Base-by-base conservation (phyloP, 768 basidiomycete species). In the Leccinum variicolor region DNA sequence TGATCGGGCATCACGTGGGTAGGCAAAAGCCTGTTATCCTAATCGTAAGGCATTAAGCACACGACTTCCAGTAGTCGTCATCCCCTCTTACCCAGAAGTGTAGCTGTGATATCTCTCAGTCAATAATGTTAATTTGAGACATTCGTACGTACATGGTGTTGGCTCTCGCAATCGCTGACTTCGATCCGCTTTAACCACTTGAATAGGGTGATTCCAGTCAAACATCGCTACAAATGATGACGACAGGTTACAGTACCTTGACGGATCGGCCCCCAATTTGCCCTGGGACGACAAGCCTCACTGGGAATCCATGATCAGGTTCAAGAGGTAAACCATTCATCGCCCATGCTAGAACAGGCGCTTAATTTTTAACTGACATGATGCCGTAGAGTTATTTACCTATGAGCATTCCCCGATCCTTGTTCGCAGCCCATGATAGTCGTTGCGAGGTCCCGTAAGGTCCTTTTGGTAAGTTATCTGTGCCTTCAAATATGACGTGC, bases 1-100 rank as follows among this genome's bases (percentile, higher is more conserved):
- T 79, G 77, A 52, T 84, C 83, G 0, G 84, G 78, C 39, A 72
- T 73, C 0, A 85, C 61, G 21, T 78, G 72, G 26, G 73, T 80
- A 7, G 85, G 85, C n/a, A 86, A 70, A 5, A 86, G 75, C 58
- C 84, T 84, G 73, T 86, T 86, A 65, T 87, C 84, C 65, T 69
- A 34, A 41, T 36, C 2, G 26, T 34, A 50, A 45, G 34, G 6
- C 36, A 36, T 50, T 56, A 39, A 63, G 53, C 45, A 51, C 31
- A 28, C 21, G 26, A 39, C 45, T n/a, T 51, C 13, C 17, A 54
- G 4, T 7, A 23, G 21, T 46, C 21, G 45, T 17, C 9, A 45
- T n/a, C 33, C 4, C 6, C 28, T 41, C 31, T 49, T 54, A 75
- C 75, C 69, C 70, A 71, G 36, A 73, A 75, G 52, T 77, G 76